Evolutionary conservation across 768 basidiomycete species (phyloP).

Genomic region (Mycena galopus): DNA sequence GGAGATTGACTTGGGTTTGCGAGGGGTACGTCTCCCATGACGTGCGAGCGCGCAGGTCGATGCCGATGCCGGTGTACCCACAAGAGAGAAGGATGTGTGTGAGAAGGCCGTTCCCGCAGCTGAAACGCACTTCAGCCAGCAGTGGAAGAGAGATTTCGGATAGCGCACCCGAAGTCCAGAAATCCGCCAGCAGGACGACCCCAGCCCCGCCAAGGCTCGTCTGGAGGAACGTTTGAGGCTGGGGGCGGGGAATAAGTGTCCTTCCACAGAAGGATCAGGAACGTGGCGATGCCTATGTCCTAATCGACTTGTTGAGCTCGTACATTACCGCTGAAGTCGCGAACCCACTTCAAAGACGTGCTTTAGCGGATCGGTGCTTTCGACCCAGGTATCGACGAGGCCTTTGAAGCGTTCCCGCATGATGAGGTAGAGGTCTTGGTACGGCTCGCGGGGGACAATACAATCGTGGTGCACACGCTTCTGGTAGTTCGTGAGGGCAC

Average conservation of each 20-base stretch:
- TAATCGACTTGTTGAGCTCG: conserved; percentile 44
- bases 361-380: conserved; percentile 88
- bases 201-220: conserved; percentile 77
- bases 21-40: conserved; percentile 88
- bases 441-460: conserved; percentile 78
- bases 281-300: conserved; percentile 97
- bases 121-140: conserved; percentile 44
- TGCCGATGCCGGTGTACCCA: conserved; percentile 87
- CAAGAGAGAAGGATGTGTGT: conserved; percentile 88
- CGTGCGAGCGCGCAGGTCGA: conserved; percentile 87
- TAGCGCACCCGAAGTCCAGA: conserved; percentile 84
- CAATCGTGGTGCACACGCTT: conserved; percentile 91
- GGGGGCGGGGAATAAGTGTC: conserved; percentile 61
- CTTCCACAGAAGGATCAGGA: conserved; percentile 93
- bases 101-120: conserved; percentile 93
- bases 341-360: conserved; percentile 88
- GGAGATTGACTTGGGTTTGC: conserved; percentile 69
- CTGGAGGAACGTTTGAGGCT: conserved; percentile 26
- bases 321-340: not conserved
- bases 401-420: conserved; percentile 90
- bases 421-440: conserved; percentile 91
- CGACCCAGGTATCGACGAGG: conserved; percentile 80
- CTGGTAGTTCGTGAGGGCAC: conserved; percentile 82
- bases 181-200: conserved; percentile 88
- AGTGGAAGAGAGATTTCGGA: not conserved